phyloP scores from a whole-genome alignment of 768 basidiomycete species.

The Panaeolus papilionaceus region DNA sequence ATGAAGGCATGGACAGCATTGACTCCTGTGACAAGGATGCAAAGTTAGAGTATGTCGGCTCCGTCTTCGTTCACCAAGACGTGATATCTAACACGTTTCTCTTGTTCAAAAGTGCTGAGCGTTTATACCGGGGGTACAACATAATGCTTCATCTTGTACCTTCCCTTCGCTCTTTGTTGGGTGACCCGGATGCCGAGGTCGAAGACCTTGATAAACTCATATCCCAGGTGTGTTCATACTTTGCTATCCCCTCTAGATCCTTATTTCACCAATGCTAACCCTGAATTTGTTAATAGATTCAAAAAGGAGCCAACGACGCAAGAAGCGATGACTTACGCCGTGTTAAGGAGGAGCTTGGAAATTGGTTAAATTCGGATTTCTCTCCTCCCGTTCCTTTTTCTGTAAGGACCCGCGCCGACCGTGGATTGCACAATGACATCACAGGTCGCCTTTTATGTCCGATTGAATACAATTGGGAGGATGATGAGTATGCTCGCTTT shows the following conservation, averaged over 20 bases:
- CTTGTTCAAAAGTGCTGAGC: slow-evolving; percentile 15
- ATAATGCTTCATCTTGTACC: slow-evolving; percentile 17
- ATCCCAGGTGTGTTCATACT: slow-evolving; percentile 3
- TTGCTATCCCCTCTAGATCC: no score
- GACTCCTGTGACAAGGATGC: no score
- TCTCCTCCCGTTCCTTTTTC: slow-evolving; percentile 13
- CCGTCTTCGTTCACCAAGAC: no score
- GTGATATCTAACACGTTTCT: no score
- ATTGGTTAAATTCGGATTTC: slow-evolving; percentile 18
- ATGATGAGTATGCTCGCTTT: slow-evolving; percentile 21
- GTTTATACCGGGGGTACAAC: slow-evolving; percentile 9
- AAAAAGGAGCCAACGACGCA: neutral
- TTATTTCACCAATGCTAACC: neutral
- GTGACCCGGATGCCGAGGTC: slow-evolving; percentile 2
- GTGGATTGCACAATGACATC: slow-evolving; percentile 22
- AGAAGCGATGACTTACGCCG: slow-evolving; percentile 18
- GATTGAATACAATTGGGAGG: slow-evolving; percentile 27
- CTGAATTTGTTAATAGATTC: slow-evolving; percentile 10
- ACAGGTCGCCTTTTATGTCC: slow-evolving; percentile 23
- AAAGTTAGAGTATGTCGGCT: no score
- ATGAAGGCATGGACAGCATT: no score
- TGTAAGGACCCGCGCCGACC: slow-evolving; percentile 19
- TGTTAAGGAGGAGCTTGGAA: slow-evolving; percentile 15
- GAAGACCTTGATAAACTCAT: slow-evolving; percentile 7
- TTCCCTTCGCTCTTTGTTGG: slow-evolving; percentile 12